Conservation (phyloP, 2,329 filamentous ascomycete genomes). For the Pseudocercospora pini-densiflorae region DNA sequence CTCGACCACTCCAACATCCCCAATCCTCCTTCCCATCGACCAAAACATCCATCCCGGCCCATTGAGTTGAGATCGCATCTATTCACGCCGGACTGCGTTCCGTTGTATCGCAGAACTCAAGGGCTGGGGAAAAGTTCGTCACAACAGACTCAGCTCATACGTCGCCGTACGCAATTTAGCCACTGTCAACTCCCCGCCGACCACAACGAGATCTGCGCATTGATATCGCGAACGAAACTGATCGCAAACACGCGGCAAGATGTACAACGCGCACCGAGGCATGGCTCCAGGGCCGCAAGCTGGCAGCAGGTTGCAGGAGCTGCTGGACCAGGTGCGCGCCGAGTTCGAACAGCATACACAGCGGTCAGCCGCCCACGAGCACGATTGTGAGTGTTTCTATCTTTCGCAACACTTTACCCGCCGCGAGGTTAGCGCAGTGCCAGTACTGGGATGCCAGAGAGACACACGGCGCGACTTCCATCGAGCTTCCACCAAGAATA, state of each 20-base stretch:
- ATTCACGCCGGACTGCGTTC: constrained; percentile 1
- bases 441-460: neutral
- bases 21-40: neutral
- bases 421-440: neutral
- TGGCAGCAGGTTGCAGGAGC: constrained; percentile 79
- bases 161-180: neutral
- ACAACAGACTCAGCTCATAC: neutral
- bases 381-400: constrained; percentile 74
- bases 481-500: neutral
- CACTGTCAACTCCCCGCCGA: neutral
- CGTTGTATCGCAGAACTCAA: neutral
- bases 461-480: neutral
- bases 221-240: constrained; percentile 16
- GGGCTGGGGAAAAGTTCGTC: constrained; percentile 4
- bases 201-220: neutral
- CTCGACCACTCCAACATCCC: neutral
- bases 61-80: neutral
- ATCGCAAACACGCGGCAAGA: constrained; percentile 44
- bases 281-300: constrained; percentile 71
- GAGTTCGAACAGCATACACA: constrained; percentile 81
- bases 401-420: neutral
- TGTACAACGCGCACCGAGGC: constrained; percentile 88
- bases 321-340: constrained; percentile 85
- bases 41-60: neutral
- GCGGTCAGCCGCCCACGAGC: constrained; percentile 84